Evolutionary conservation across 805 yeast genomes (phyloP), one percentile per base, ranked within the genome.

Genomic region (Lipomyces chichibuensis): DNA sequence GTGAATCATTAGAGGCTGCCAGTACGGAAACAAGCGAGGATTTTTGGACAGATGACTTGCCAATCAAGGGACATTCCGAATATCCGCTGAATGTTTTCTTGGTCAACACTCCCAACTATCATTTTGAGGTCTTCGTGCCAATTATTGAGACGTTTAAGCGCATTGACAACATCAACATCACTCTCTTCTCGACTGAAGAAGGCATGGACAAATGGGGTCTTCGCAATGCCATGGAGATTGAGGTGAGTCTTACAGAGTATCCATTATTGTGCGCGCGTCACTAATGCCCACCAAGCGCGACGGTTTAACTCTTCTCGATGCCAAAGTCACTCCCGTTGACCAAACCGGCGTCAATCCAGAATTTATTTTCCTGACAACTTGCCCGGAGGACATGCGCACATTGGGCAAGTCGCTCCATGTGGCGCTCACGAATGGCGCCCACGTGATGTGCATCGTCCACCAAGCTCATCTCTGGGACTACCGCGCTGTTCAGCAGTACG

Each of bases 131-230:
- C 14, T 59, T 62, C 27, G 46, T 55, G 9, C 59, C 65, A 23
- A 57, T 55, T 20, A 32, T 54, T 8, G 37, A 61, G 20, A 9
- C 69, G 29, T 63, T 61, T 49, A 29, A n/a, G 39, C 39, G 20
- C 6, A 33, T 49, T 7, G 53, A 37, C 54, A 35, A 53, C 52
- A n/a, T 46, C 39, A 59, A 63, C 57, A n/a, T 37, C 53, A 57
- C 65, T 17, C 37, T 63, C 29, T 51, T 66, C 33, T 59, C 69
- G 7, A 63, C 67, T n/a, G 69, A 66, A 32, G 59, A 17, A 5
- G 69, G 69, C 32, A 63, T 60, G 67, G 8, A 17, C 56, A 66
- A 66, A 37, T 66, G 69, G 69, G 69, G 69, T 32, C 57, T 66
- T 11, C 57, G 64, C 51, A 66, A 66, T 37, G 69, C 69, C 25